Evolutionary conservation across 768 basidiomycete genomes (phyloP), one percentile per base, ranked within the genome.

Genomic region (Pisolithus tinctorius): DNA sequence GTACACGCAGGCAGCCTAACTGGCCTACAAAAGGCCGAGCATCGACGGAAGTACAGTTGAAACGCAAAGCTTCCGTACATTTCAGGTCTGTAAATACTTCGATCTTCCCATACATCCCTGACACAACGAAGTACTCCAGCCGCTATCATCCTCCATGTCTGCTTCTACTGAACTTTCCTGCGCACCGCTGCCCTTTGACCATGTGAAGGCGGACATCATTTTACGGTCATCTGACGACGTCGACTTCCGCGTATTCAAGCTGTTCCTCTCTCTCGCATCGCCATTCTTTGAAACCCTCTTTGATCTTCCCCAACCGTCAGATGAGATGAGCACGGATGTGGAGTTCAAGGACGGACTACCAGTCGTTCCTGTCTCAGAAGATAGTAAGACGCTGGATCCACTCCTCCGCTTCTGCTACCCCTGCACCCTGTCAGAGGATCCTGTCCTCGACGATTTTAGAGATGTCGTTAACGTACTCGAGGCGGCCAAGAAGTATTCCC

Each of bases 211-310:
- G 5, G 56, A 66, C 27, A 26, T 67, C 31, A 57, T 65, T 27
- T 36, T 67, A 16, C 65, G 55, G 7, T 61, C 63, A 16, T 59
- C 57, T 6, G 67, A 67, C 55, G 54, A 57, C 8, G 47, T 68
- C 34, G 59, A 72, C 48, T 60, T 70, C 46, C 60, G 55, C 13
- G 47, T 68, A 16, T 68, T 70, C 55, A 69, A 60, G n/a, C 53
- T 59, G 6, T 62, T 71, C 37, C 66, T 71, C 26, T 60, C 61
- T 10, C 59, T 69, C 16, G 59, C 69, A 0, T 73, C 71, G 14
- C 58, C 66, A 0, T 60, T 67, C 53, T 74, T 72, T 50, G 55
- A 62, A 29, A 52, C 56, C 25, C 60, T 73, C 49, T 67, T 72
- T 45, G 39, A 54, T 16, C 48, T 67, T 7, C 64, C 66, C 3